Base-by-base conservation (phyloP, 176 grass and related monocot genomes). In the Leersia perrieri region DNA sequence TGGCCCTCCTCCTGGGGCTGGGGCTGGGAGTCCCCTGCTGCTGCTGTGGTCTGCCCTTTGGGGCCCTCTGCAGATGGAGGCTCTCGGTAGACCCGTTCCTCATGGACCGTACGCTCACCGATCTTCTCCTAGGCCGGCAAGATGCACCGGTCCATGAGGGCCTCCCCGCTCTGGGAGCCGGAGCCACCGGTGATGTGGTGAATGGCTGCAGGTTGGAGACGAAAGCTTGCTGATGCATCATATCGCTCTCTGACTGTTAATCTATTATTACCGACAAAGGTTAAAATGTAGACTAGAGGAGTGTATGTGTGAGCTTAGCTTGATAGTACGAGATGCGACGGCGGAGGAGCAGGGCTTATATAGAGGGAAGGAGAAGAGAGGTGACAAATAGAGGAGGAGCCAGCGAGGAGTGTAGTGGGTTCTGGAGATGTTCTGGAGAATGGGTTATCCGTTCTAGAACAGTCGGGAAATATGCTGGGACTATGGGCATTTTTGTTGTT, bases 31-130 rank as follows among this genome's bases (percentile, higher is more conserved):
- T 44, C 0, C n/a, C 33, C 33, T 80, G 78, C 74, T 34, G 84
- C 63, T 42, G 65, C 87, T 28, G 66, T 26, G 30, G 85, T 31
- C 70, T 63, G 10, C 2, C 28, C 16, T 63, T 75, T 20, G 72
- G 33, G 55, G 70, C 55, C 41, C 90, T 58, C 71, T 83, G 83
- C 10, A 89, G 75, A 36, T 92, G 87, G 74, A 89, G 79, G 20
- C 62, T 89, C 7, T 89, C 90, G 2, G 69, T 67, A 18, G 78
- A 33, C 6, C 73, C 87, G 20, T 68, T 78, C 53, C 35, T 69
- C 25, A 68, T 68, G 41, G 87, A 80, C 40, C 44, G 65, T 9
- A 57, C n/a, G 18, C 3, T 78, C 41, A 70, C 32, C 7, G 18
- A 74, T 20, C 70, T 26, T 27, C 70, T 27, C 32, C 32, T 33